These are phyloP conservation scores for Phytophthora brassicae DNA, from an alignment of 352 stramenopile genomes.

Conservation along the genomic window DNA sequence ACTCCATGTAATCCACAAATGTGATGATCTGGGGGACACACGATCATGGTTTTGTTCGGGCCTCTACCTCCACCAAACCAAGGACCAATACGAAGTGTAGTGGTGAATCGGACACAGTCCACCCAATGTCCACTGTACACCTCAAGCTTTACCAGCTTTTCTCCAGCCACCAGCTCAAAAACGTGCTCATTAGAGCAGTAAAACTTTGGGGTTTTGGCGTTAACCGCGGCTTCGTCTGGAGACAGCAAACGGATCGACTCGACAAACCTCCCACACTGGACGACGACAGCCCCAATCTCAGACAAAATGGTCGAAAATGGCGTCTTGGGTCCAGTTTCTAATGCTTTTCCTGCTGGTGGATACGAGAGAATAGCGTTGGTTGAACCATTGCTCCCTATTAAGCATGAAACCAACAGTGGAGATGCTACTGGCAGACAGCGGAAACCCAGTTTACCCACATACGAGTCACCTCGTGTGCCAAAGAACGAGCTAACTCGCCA, in stretches of 20 bases:
- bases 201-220: conserved; percentile 16
- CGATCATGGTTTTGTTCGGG: conserved; percentile 22
- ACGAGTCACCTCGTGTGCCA: conserved; percentile 44
- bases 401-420: not conserved
- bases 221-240: conserved; percentile 21
- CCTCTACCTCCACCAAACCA: conserved; percentile 53
- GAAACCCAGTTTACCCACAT: conserved; percentile 53
- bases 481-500: conserved; percentile 57
- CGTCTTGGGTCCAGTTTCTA: conserved; percentile 28
- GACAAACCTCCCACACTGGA: conserved; percentile 44
- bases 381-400: not conserved
- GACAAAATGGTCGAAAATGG: conserved; percentile 22
- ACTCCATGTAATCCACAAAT: conserved; percentile 48
- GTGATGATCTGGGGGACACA: conserved; percentile 28
- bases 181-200: conserved; percentile 47
- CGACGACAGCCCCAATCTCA: conserved; percentile 29
- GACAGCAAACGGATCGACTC: conserved; percentile 36
- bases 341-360: conserved; percentile 27
- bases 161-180: conserved; percentile 42
- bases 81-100: conserved; percentile 42
- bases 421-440: conserved; percentile 29
- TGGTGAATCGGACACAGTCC: conserved; percentile 49
- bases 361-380: conserved; percentile 9
- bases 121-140: conserved; percentile 56
- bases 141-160: conserved; percentile 44